A percentile compares a stretch with the other conserved stretches of the same genome.
Conservation (phyloP, 805 yeast species). For the Maudiozyma pseudohumilis region DNA sequence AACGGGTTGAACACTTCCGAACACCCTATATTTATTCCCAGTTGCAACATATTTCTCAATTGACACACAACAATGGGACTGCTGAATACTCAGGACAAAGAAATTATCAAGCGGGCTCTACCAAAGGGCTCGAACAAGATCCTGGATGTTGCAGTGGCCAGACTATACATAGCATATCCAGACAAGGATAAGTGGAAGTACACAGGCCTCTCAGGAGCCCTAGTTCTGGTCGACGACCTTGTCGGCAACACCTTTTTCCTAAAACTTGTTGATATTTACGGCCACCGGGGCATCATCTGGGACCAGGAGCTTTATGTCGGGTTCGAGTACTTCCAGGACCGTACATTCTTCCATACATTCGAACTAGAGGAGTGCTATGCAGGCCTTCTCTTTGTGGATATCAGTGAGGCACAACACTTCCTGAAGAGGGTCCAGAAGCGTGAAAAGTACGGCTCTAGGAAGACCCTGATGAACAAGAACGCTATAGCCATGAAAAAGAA, state of each 20-base stretch:
- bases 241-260: slow-evolving; percentile 92
- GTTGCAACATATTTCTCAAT: no score
- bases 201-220: slow-evolving; percentile 85
- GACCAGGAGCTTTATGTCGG: slow-evolving; percentile 90
- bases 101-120: slow-evolving; percentile 75
- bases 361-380: slow-evolving; percentile 84
- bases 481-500: slow-evolving; percentile 71
- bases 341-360: slow-evolving; percentile 89
- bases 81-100: slow-evolving; percentile 58
- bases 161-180: slow-evolving; percentile 85
- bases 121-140: slow-evolving; percentile 85
- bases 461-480: slow-evolving; percentile 75
- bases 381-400: slow-evolving; percentile 84
- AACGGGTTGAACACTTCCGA: no score
- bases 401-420: slow-evolving; percentile 79
- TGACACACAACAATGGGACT: slow-evolving; percentile 27
- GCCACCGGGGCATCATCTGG: slow-evolving; percentile 85
- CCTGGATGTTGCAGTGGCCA: slow-evolving; percentile 81
- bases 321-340: slow-evolving; percentile 85
- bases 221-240: slow-evolving; percentile 77
- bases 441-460: slow-evolving; percentile 78
- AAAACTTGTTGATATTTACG: slow-evolving; percentile 76
- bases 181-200: slow-evolving; percentile 70
- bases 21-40: no score
- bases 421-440: slow-evolving; percentile 63